Base-by-base conservation (phyloP, 164 flowering plant genomes). In the Macadamia tetraphylla region DNA sequence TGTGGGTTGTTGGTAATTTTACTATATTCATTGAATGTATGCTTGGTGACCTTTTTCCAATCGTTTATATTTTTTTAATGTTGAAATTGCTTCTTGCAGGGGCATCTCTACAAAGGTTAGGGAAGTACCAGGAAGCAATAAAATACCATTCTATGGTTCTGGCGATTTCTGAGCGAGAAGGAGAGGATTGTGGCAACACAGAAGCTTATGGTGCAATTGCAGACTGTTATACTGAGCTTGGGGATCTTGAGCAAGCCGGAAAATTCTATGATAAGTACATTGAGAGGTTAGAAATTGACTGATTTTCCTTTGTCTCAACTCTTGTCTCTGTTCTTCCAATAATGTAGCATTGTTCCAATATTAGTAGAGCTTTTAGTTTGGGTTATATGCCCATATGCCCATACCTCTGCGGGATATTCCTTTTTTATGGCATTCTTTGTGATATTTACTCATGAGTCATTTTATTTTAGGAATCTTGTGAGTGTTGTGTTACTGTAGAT, bases 191-290 rank as follows among this genome's bases (percentile, higher is more conserved):
- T 9, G 98, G 98, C 40, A 87, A 81, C 71, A 87, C 93, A 4
- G 98, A 94, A 82, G 97, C 97, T 17, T 94, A 85, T 71, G 97
- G 98, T 57, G 97, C 97, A 32, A 92, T 92, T 68, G 97, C 97
- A 23, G 97, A 94, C 80, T 94, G 97, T 75, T 92, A 91, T 60
- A 94, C 98, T 9, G 98, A 94, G 62, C 91, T 94, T 51, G 99
- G 99, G 17, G 95, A 94, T 68, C 87, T 94, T 17, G 97, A 94
- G 69, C 83, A 75, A 66, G 97, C 97, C 8, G 97, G 80, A 10
- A 82, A 80, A 55, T 92, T 82, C 75, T 90, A 94, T 62, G 97
- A 90, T 73, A 73, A 81, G 60, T 89, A 94, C 71, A 94, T 92
- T 60, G 75, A 89, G n/a, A 82, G 92, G 76, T 79, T 90, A 74